Evolutionary conservation across 1,139 yeast genomes (phyloP).

Genomic region (Petasospora fabianii): DNA sequence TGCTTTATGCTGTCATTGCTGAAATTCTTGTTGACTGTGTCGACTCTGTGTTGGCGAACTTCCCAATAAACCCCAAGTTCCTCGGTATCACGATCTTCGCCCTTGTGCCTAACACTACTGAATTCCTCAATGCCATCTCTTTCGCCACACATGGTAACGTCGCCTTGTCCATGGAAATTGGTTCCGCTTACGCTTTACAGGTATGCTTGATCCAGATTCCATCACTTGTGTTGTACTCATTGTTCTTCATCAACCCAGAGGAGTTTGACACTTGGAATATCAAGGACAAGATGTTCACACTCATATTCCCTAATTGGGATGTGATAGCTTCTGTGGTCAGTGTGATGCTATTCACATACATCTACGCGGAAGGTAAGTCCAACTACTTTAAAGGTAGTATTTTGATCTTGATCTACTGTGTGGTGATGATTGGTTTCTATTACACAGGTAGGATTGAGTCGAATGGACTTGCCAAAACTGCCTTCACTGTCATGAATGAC

Average conservation of each 20-base stretch:
- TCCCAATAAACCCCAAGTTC: slow-evolving; percentile 83
- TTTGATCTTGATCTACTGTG: slow-evolving; percentile 72
- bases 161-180: slow-evolving; percentile 95
- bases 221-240: slow-evolving; percentile 75
- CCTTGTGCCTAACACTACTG: slow-evolving; percentile 94
- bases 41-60: slow-evolving; percentile 75
- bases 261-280: slow-evolving; percentile 31
- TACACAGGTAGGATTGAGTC: slow-evolving; percentile 44
- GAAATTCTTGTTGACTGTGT: slow-evolving; percentile 93
- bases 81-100: slow-evolving; percentile 94
- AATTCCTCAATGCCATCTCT: slow-evolving; percentile 92
- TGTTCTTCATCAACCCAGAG: slow-evolving; percentile 37
- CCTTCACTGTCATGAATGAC: slow-evolving; percentile 12
- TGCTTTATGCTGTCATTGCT: slow-evolving; percentile 88
- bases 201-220: slow-evolving; percentile 96
- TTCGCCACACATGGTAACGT: slow-evolving; percentile 96
- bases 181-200: slow-evolving; percentile 95
- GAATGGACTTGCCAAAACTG: slow-evolving; percentile 12
- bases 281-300: slow-evolving; percentile 60
- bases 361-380: slow-evolving; percentile 95
- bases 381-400: slow-evolving; percentile 95
- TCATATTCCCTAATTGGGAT: slow-evolving; percentile 96
- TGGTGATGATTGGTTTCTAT: slow-evolving; percentile 79
- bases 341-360: slow-evolving; percentile 84
- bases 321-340: slow-evolving; percentile 81